Conservation (phyloP, 2,329 filamentous ascomycete genomes). For the Ophidiomyces ophidiicola region DNA sequence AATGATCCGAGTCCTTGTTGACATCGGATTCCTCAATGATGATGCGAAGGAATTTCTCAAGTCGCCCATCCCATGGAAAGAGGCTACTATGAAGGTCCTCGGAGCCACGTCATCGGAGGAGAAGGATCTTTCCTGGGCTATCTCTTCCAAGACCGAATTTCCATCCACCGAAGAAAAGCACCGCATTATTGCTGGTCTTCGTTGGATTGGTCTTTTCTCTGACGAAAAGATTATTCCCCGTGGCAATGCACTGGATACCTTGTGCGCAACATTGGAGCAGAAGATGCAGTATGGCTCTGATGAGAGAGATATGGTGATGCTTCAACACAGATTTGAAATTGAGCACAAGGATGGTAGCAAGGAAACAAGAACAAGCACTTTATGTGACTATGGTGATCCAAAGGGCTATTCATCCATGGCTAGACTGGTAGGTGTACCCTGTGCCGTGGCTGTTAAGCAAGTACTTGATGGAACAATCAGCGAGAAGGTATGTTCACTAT, state of each 20-base stretch:
- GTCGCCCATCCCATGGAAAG: conserved; percentile 63
- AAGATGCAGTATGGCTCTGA: conserved; percentile 79
- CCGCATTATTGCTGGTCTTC: conserved; percentile 57
- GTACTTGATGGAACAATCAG: conserved; percentile 62
- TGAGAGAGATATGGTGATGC: conserved; percentile 72
- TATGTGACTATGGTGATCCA: conserved; percentile 70
- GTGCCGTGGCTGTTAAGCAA: conserved; percentile 62
- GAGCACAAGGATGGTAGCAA: conserved; percentile 66
- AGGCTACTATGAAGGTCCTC: conserved; percentile 67
- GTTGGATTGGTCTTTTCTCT: conserved; percentile 59
- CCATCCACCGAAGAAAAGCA: conserved; percentile 53
- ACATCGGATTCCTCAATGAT: conserved; percentile 78
- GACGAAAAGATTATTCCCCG: conserved; percentile 56
- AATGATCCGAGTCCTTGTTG: conserved; percentile 75
- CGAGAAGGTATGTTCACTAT: conserved; percentile 39
- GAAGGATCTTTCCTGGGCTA: conserved; percentile 58
- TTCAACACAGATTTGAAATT: conserved; percentile 57
- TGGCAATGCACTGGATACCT: conserved; percentile 76
- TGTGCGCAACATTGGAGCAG: conserved; percentile 76
- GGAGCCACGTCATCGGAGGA: conserved; percentile 54
- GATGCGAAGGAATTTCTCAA: conserved; percentile 53
- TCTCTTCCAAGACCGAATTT: conserved; percentile 66
- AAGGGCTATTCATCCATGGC: conserved; percentile 76
- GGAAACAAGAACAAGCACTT: conserved; percentile 67
- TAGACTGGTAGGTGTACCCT: conserved; percentile 64